These are phyloP conservation scores for Alliaria petiolata DNA, from an alignment of 345 rosid species.

Conservation along the genomic window DNA sequence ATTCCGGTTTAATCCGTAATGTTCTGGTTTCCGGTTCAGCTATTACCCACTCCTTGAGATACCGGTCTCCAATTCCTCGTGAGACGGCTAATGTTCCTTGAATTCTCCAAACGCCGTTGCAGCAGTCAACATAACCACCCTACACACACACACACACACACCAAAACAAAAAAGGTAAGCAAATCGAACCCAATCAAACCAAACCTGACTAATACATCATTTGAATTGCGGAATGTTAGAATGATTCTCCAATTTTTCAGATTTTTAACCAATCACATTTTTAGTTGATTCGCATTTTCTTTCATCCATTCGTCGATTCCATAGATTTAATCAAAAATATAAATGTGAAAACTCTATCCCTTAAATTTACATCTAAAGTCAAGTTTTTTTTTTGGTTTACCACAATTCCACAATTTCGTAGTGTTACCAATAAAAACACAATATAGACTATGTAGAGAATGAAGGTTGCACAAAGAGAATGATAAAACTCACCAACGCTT, in stretches of 20 bases:
- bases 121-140: slow-evolving; percentile 75
- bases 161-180: slow-evolving; percentile 9
- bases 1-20: slow-evolving; percentile 44
- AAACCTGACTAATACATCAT: not conserved
- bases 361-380: not conserved
- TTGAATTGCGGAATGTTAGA: not conserved
- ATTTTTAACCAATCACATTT: not conserved
- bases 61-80: slow-evolving; percentile 74
- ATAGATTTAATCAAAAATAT: not conserved
- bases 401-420: not conserved
- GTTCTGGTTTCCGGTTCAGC: slow-evolving; percentile 80
- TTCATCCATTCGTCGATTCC: not conserved
- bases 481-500: slow-evolving; percentile 52
- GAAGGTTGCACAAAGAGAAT: not conserved
- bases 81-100: slow-evolving; percentile 89
- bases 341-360: not conserved
- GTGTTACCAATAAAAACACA: not conserved
- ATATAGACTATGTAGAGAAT: not conserved
- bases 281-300: not conserved
- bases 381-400: not conserved
- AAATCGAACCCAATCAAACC: slow-evolving; percentile 12
- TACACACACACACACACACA: slow-evolving; percentile 23
- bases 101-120: slow-evolving; percentile 80
- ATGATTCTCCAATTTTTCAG: not conserved
- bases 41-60: slow-evolving; percentile 78